Base-by-base conservation (phyloP, 192 early-diverging fungal species). In the Gaertneriomyces semiglobifer region DNA sequence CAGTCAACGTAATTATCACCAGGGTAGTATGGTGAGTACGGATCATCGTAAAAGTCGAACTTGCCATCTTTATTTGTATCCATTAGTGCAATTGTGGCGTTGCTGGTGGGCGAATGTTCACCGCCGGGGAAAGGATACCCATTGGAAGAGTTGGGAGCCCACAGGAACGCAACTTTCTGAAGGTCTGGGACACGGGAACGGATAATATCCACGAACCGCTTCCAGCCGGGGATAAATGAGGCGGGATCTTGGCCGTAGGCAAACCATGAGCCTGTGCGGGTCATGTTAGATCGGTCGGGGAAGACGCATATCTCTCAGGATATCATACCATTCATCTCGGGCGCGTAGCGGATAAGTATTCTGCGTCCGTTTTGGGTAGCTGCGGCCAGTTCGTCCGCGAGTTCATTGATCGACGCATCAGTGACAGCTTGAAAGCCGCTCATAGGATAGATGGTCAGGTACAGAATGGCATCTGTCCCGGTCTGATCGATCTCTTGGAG, bases 11-110 rank as follows among this genome's bases (percentile, higher is more conserved):
- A 75, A 0, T 79, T 74, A 50, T 80, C 78, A 11, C 81, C 81
- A 11, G 81, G 81, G 62, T 76, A 83, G 67, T 63, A 83, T 1
- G 81, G 81, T 4, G 70, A 59, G 71, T 77, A 83, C 2, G 81
- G 78, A 64, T 83, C 77, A 64, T 83, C 81, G 12, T 66, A 12
- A 16, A 25, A 25, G 64, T 78, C 73, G 53, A 66, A 53, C 7
- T 48, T 44, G 45, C 78, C 78, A 65, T 83, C 71, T n/a, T 68
- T 61, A 74, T 83, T 83, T 4, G 80, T 82, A 68, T 82, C 80
- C 18, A 77, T 60, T 25, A 14, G 5, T 0, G 14, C 12, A 7
- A 12, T 33, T 9, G 68, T 40, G 11, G 7, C 44, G 54, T 60
- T 57, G 18, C 12, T 54, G 38, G 42, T 7, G n/a, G 33, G 19